phyloP scores from a whole-genome alignment of 129 eudicot genomes.

The Flaveria sonorensis region DNA sequence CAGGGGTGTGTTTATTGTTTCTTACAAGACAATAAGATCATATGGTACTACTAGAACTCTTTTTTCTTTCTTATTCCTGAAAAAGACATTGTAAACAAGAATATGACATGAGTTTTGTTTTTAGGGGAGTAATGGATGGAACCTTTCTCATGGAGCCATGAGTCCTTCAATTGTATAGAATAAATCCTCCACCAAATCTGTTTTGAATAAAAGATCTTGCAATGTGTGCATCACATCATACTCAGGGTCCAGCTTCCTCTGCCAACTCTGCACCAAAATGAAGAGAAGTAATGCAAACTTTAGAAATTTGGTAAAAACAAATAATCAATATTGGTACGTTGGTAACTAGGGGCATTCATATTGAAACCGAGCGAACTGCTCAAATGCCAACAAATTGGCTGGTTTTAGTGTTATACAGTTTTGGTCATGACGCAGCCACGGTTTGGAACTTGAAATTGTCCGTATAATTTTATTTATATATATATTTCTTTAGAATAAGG shows the following conservation, averaged over 20 bases:
- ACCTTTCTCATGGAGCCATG: conserved; percentile 78
- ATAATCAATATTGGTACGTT: not conserved
- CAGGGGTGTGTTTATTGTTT: conserved; percentile 11
- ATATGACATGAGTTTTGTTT: not conserved
- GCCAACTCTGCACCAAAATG: conserved; percentile 75
- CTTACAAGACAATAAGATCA: not conserved
- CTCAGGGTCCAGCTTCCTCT: conserved; percentile 87
- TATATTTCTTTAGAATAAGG: too few relatives aligned
- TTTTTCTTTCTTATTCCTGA: conserved; percentile 19
- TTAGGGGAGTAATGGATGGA: not conserved
- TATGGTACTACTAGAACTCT: not conserved
- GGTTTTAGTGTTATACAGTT: too few relatives aligned
- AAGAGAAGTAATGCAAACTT: not conserved
- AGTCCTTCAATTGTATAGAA: conserved; percentile 85
- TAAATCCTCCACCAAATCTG: conserved; percentile 80
- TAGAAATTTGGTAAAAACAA: conserved; percentile 2
- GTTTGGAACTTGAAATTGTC: too few relatives aligned
- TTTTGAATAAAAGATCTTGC: conserved; percentile 72
- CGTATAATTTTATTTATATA: too few relatives aligned
- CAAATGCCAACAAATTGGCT: too few relatives aligned
- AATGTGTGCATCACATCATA: conserved; percentile 78
- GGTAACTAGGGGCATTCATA: not conserved
- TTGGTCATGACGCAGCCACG: too few relatives aligned
- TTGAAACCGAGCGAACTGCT: too few relatives aligned
- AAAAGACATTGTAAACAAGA: conserved; percentile 20